phyloP scores from a whole-genome alignment of 805 yeast genomes.

The Wilhelminamyces savonicus region DNA sequence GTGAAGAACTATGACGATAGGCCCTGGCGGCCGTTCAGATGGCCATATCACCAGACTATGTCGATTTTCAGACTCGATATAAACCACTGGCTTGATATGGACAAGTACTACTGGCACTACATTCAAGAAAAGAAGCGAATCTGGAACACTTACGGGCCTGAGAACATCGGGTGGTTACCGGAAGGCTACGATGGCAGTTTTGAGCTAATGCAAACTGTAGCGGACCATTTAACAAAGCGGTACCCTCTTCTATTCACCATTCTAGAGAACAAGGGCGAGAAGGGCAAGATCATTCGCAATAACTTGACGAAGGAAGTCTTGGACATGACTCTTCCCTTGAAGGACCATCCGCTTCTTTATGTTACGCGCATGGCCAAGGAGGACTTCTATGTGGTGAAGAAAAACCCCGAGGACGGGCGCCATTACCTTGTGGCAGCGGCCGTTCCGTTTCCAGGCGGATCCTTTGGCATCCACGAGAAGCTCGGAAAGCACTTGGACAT shows the following conservation, averaged over 20 bases:
- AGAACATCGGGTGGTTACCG: conserved; percentile 61
- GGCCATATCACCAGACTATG: conserved; percentile 81
- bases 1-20: conserved; percentile 62
- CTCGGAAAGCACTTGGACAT: conserved; percentile 57
- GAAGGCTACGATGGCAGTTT: conserved; percentile 54
- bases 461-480: conserved; percentile 56
- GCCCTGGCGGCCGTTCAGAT: conserved; percentile 77
- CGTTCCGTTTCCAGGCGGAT: conserved; percentile 76
- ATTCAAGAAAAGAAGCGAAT: conserved; percentile 58
- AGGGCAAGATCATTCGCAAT: conserved; percentile 50
- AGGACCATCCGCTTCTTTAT: conserved; percentile 57
- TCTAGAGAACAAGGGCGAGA: conserved; percentile 29
- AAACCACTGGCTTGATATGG: conserved; percentile 78
- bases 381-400: conserved; percentile 60
- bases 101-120: conserved; percentile 64
- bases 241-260: conserved; percentile 58
- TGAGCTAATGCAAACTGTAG: conserved; percentile 60
- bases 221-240: conserved; percentile 52
- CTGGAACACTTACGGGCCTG: conserved; percentile 50
- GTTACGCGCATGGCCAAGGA: conserved; percentile 70
- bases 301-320: conserved; percentile 57
- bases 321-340: conserved; percentile 54
- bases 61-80: conserved; percentile 64
- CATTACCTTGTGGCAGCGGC: conserved; percentile 70
- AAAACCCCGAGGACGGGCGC: conserved; percentile 45